A percentile compares a stretch with the other conserved stretches of the same genome.
These are phyloP conservation scores for Sporisorium scitamineum DNA, from an alignment of 1,284 basidiomycete genomes.

Conservation along the genomic window DNA sequence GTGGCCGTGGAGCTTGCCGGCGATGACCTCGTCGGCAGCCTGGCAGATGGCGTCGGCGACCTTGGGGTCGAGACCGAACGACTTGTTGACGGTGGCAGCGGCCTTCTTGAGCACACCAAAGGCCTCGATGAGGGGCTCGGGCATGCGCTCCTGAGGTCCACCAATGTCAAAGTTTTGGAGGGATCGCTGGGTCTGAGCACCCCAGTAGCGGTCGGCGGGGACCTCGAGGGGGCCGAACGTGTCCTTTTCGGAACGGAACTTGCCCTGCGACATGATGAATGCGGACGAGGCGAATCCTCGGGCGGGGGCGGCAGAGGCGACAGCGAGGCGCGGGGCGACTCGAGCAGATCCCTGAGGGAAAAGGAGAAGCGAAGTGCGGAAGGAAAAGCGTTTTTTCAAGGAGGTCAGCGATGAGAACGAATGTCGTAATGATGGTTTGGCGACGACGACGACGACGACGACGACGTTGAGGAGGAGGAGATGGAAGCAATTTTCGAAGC, in stretches of 20 bases:
- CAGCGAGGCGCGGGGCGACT: conserved; percentile 38
- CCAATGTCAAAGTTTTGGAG: conserved; percentile 99
- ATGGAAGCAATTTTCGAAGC: not conserved
- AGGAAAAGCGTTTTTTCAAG: not conserved
- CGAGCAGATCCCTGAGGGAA: conserved; percentile 26
- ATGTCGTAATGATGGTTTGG: not conserved
- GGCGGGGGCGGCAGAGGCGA: conserved; percentile 30
- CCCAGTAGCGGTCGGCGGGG: conserved; percentile 95
- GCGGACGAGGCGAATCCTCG: conserved; percentile 44
- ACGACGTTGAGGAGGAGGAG: too few relatives aligned
- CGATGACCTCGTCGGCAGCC: conserved; percentile 97
- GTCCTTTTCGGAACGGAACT: conserved; percentile 72
- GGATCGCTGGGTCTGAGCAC: conserved; percentile 97
- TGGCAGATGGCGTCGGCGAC: conserved; percentile 88
- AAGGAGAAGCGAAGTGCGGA: not conserved
- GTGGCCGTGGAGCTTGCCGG: conserved; percentile 84
- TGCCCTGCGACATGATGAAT: conserved; percentile 46
- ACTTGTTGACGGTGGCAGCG: conserved; percentile 89
- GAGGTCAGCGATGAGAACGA: not conserved
- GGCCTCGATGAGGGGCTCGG: conserved; percentile 93
- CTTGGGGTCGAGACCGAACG: conserved; percentile 90
- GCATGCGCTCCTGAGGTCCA: conserved; percentile 90
- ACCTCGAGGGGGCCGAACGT: conserved; percentile 94
- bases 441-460: not conserved
- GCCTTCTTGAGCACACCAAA: conserved; percentile 99